Evolutionary conservation across 2,329 filamentous ascomycete genomes (phyloP).

Genomic region (Chaetomiaceae sp.): DNA sequence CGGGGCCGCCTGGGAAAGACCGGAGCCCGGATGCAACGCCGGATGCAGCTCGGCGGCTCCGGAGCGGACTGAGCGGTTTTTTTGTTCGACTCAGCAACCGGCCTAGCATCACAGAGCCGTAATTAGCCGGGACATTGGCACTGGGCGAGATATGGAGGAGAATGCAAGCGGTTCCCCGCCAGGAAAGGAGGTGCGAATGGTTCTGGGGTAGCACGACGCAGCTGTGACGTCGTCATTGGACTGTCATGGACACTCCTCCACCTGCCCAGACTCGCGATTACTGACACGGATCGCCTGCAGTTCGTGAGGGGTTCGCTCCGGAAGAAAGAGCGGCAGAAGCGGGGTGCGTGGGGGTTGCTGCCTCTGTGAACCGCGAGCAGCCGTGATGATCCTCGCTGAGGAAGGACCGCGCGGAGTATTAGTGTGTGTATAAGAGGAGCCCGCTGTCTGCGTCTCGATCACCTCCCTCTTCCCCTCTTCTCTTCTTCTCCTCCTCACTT

Average conservation of each 20-base stretch:
- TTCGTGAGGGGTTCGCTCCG: slow-evolving; percentile 3
- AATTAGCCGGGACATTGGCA: slow-evolving; percentile 5
- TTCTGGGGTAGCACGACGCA: slow-evolving; percentile 3
- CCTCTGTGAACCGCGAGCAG: slow-evolving; percentile 7
- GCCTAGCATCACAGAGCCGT: not conserved
- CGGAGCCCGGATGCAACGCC: not conserved
- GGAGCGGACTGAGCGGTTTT: slow-evolving; percentile 11
- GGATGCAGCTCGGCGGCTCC: not conserved
- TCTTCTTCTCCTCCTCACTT: not conserved
- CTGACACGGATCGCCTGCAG: not conserved
- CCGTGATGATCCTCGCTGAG: not conserved
- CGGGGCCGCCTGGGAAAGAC: slow-evolving; percentile 2
- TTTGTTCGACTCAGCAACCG: not conserved
- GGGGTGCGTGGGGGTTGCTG: slow-evolving; percentile 9
- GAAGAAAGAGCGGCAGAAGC: not conserved
- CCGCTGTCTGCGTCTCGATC: not conserved
- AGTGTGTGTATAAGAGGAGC: not conserved
- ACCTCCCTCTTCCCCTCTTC: not conserved
- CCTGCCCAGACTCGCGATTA: not conserved
- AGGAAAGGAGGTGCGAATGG: not conserved
- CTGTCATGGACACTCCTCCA: slow-evolving; percentile 3
- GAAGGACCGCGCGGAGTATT: no score
- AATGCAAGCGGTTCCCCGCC: slow-evolving; percentile 2
- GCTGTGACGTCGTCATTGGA: slow-evolving; percentile 13
- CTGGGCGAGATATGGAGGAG: not conserved